A percentile compares a stretch with the other conserved stretches of the same genome.
These are phyloP conservation scores for Syzygium malaccense DNA, from an alignment of 441 rosid species.

Conservation along the genomic window DNA sequence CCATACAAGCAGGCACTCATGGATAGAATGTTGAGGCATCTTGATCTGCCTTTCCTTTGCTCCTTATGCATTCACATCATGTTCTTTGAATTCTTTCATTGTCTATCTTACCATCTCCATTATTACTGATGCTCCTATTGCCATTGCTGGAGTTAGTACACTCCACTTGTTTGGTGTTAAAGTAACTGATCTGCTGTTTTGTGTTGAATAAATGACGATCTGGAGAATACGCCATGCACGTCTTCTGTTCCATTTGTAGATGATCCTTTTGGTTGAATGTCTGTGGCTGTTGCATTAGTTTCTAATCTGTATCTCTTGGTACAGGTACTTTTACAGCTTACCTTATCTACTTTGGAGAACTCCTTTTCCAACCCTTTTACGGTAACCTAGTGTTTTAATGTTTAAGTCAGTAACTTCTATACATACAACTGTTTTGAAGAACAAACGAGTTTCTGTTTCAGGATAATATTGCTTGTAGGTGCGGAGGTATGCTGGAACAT, in stretches of 20 bases:
- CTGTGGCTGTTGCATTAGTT: not conserved
- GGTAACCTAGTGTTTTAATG: constrained; percentile 25
- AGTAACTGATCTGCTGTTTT: not conserved
- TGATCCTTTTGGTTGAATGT: not conserved
- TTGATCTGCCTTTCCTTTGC: not conserved
- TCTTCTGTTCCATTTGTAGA: not conserved
- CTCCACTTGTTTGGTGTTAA: not conserved
- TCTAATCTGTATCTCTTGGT: not conserved
- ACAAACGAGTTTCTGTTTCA: constrained; percentile 13
- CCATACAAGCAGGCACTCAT: not conserved
- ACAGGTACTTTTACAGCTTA: constrained; percentile 84
- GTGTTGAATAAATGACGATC: not conserved
- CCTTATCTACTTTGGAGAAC: constrained; percentile 84
- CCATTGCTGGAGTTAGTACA: not conserved
- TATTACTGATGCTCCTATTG: not conserved
- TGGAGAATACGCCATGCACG: not conserved
- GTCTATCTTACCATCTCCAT: not conserved
- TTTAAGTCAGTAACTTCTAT: not conserved
- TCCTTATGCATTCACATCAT: not conserved
- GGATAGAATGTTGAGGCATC: not conserved
- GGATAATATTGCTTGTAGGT: constrained; percentile 52
- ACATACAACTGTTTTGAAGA: not conserved
- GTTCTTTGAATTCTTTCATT: not conserved
- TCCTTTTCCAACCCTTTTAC: constrained; percentile 51
- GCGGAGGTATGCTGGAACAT: constrained; percentile 90